A percentile compares a stretch with the other conserved stretches of the same genome.
These are phyloP conservation scores for Paramecium sonneborni DNA, from an alignment of 73 alveolate genomes.

Conservation along the genomic window DNA sequence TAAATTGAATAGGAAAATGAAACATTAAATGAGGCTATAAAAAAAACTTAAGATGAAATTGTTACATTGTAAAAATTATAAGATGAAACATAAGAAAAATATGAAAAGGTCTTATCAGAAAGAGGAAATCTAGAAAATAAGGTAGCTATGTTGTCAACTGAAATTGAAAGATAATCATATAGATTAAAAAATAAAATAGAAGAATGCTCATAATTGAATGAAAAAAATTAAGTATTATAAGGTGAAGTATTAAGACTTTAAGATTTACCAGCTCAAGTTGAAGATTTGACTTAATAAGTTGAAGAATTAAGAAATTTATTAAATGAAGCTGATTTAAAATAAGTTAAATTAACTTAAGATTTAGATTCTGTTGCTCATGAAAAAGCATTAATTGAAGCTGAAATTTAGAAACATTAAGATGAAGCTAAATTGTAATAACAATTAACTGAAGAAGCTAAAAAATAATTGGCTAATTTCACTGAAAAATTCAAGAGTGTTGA, in stretches of 20 bases:
- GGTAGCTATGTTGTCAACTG: conserved; percentile 38
- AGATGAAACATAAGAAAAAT: background rate
- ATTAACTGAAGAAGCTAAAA: background rate
- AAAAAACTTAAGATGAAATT: background rate
- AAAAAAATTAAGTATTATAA: background rate
- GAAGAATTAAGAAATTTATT: conserved; percentile 23
- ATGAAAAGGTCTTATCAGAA: background rate
- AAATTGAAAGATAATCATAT: conserved; percentile 8
- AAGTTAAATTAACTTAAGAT: conserved; percentile 24
- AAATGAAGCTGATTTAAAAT: conserved; percentile 13
- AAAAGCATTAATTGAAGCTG: background rate
- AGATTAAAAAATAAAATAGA: conserved; percentile 8
- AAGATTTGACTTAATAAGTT: background rate
- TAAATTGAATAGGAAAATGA: background rate
- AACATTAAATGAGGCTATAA: background rate
- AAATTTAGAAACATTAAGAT: background rate
- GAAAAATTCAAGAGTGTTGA: conserved; percentile 1
- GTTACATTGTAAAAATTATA: background rate
- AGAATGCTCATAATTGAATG: conserved; percentile 26
- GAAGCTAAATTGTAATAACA: background rate
- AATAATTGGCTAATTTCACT: background rate
- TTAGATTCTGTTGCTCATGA: background rate
- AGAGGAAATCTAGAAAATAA: conserved; percentile 28
- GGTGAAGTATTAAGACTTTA: background rate
- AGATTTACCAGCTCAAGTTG: background rate